Evolutionary conservation across 495 filamentous ascomycete genomes (phyloP).

Genomic region (Cudoniella acicularis): DNA sequence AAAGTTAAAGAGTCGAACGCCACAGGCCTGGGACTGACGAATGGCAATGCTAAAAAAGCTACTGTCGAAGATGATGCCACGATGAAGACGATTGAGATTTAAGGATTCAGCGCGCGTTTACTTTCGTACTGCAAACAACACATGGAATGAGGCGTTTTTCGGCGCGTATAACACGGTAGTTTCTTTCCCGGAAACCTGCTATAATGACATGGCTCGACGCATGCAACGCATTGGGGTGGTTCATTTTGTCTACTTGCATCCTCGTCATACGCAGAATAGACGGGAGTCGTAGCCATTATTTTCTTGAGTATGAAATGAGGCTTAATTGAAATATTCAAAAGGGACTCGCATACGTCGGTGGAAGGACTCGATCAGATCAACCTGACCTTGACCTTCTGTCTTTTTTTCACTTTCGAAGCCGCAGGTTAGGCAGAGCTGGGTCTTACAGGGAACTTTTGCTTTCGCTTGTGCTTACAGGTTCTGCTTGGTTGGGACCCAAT

Average conservation of each 20-base stretch:
- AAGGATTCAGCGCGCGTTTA: constrained; percentile 10
- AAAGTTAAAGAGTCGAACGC: constrained; percentile 22
- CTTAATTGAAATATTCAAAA: constrained; percentile 12
- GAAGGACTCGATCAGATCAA: not conserved
- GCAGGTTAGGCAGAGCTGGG: constrained; percentile 15
- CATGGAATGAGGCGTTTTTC: constrained; percentile 17
- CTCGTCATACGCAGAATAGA: not conserved
- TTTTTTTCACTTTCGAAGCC: constrained; percentile 6
- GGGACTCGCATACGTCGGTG: not conserved
- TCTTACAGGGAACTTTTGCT: constrained; percentile 1
- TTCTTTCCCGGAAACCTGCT: constrained; percentile 10
- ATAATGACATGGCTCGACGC: constrained; percentile 16
- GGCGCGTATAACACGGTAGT: constrained; percentile 13
- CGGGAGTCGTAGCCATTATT: not conserved
- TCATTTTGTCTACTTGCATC: constrained; percentile 7
- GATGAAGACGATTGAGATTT: constrained; percentile 61
- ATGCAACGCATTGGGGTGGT: constrained; percentile 20
- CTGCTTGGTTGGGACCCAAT: constrained; percentile 17
- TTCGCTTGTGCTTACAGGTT: constrained; percentile 3
- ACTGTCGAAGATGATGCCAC: constrained; percentile 38
- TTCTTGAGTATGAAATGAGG: constrained; percentile 13
- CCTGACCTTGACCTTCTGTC: not conserved
- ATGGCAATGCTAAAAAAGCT: constrained; percentile 30
- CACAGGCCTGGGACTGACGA: constrained; percentile 22
- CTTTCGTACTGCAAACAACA: constrained; percentile 12